Base-by-base conservation (phyloP, 2,329 filamentous ascomycete species). In the Neocucurbitaria cava region DNA sequence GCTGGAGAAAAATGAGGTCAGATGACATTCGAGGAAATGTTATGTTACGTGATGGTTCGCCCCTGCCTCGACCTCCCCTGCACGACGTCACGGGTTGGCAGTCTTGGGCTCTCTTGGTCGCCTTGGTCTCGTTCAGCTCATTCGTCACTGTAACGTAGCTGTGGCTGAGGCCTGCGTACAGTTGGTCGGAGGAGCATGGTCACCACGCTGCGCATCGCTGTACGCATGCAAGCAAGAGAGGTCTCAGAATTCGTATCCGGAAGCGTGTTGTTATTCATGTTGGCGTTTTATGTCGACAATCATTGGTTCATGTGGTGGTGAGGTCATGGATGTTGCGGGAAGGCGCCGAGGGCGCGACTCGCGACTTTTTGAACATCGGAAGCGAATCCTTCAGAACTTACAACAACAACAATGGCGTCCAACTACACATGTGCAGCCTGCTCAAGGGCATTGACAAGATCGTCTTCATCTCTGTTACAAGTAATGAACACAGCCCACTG, bases 381-480 rank as follows among this genome's bases (percentile, higher is more conserved):
- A 56, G 35, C 54, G 23, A 39, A 48, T 33, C 28, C 45, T 24
- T 45, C 33, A 36, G 42, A 48, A 54, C 49, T 43, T 24, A 36
- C 53, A 28, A 26, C 44, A 46, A 50, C 56, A 35, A 56, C 64
- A 59, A 77, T 77, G 75, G 71, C 74, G 35, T 69, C 71, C 44
- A 68, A 57, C 51, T 75, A 70, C 62, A 73, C 70, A 5, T 77
- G 75, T 60, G 67, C 62, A 56, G 64, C 71, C 54, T 77, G 75
- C 61, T 68, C 67, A 2, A 59, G 61, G 49, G 69, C 71, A 20
- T 39, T 76, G 10, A 53, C 56, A 6, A 65, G 46, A 33, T 38
- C 60, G 42, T 62, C 53, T 33, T 51, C 59, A 15, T 47, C 55
- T 24, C 52, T 54, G 31, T 38, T 66, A n/a, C 62, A 65, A 47